Conservation (phyloP, 176 grass and related monocot species). For the Zea luxurians region DNA sequence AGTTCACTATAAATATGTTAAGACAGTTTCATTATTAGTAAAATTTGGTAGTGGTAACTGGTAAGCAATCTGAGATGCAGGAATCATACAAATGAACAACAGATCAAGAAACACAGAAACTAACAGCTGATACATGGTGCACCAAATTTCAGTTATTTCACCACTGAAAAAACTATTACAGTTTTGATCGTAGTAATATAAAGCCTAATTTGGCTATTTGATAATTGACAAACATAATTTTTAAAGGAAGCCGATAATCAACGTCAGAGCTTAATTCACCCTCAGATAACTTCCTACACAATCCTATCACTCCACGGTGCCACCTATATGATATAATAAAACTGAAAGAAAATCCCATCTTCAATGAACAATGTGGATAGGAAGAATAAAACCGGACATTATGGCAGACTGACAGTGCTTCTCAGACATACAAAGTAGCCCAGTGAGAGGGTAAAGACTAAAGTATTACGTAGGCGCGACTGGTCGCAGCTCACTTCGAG, state of each 20-base stretch:
- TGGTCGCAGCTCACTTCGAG: not conserved
- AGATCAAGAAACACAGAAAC: not conserved
- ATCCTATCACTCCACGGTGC: not conserved
- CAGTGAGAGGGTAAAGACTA: not conserved
- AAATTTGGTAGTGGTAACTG: slow-evolving; percentile 5
- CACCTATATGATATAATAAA: slow-evolving; percentile 1
- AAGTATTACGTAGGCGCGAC: not conserved
- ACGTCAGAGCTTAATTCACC: slow-evolving; percentile 4
- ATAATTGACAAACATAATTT: not conserved
- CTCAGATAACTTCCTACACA: not conserved
- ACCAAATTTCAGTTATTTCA: not conserved
- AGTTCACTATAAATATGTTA: slow-evolving; percentile 2
- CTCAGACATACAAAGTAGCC: not conserved
- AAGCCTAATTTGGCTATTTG: not conserved
- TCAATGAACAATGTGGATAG: slow-evolving; percentile 7
- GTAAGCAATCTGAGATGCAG: not conserved
- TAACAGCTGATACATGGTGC: not conserved
- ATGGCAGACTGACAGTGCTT: not conserved
- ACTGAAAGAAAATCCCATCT: not conserved
- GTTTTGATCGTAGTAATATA: not conserved
- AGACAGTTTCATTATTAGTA: not conserved
- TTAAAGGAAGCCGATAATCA: not conserved
- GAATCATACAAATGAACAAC: not conserved
- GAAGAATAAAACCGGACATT: not conserved
- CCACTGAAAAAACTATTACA: not conserved